Evolutionary conservation across 2,329 filamentous ascomycete species (phyloP).

Genomic region (Alternaria longipes): DNA sequence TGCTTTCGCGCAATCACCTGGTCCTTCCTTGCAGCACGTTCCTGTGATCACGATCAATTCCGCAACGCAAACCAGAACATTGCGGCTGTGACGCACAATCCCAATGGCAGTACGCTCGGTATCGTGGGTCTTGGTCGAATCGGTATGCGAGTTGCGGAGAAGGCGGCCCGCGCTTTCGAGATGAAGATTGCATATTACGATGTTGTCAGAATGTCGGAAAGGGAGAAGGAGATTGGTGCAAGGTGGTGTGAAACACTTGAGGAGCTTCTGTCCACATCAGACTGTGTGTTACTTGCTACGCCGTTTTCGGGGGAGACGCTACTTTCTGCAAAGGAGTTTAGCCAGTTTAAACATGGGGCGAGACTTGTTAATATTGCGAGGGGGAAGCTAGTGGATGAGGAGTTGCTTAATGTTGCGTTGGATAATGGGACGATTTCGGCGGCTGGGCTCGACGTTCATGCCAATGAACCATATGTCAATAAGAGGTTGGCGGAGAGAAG

Average conservation of each 20-base stretch:
- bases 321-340: constrained; percentile 60
- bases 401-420: constrained; percentile 68
- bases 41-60: constrained; percentile 59
- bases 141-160: constrained; percentile 62
- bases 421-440: constrained; percentile 61
- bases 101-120: constrained; percentile 68
- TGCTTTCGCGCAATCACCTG: constrained; percentile 75
- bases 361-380: constrained; percentile 73
- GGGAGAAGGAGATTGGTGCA: constrained; percentile 62
- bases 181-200: constrained; percentile 75
- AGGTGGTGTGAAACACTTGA: constrained; percentile 63
- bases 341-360: constrained; percentile 62
- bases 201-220: constrained; percentile 59
- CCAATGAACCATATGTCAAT: constrained; percentile 66
- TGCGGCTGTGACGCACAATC: constrained; percentile 69
- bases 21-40: constrained; percentile 66
- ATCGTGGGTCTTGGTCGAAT: constrained; percentile 74
- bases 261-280: constrained; percentile 61
- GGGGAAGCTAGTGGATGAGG: constrained; percentile 71
- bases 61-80: constrained; percentile 67
- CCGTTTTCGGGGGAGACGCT: constrained; percentile 63
- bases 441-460: constrained; percentile 72
- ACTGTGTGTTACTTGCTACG: constrained; percentile 71
- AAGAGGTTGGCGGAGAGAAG: constrained; percentile 55
- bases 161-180: constrained; percentile 66